A percentile compares a stretch with the other conserved stretches of the same genome.
Conservation (phyloP, 2,329 filamentous ascomycete species). For the Ascochyta koolunga region DNA sequence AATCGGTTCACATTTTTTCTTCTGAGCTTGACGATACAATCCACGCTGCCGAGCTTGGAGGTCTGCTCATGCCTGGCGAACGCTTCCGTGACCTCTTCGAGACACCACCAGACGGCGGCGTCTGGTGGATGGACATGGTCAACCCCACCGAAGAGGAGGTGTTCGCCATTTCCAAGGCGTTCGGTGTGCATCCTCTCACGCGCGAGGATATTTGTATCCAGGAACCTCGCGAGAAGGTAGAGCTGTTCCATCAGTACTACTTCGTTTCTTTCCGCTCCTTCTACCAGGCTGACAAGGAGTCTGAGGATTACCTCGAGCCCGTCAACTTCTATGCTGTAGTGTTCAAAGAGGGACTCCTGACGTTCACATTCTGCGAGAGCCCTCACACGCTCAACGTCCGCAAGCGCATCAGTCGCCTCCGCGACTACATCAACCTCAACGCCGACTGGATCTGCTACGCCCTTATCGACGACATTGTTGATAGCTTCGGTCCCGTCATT, state of each 20-base stretch:
- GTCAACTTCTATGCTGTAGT: constrained; percentile 98
- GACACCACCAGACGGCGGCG: constrained; percentile 72
- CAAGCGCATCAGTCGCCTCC: constrained; percentile 87
- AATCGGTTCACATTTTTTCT: constrained; percentile 95
- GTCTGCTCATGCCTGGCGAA: constrained; percentile 86
- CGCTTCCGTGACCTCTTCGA: constrained; percentile 88
- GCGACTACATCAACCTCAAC: constrained; percentile 92
- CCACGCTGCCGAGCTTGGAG: constrained; percentile 86
- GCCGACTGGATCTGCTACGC: constrained; percentile 99
- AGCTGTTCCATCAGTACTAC: constrained; percentile 96
- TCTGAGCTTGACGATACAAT: constrained; percentile 93
- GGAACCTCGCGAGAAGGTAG: constrained; percentile 97
- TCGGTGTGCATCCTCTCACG: constrained; percentile 93
- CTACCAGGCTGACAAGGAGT: constrained; percentile 77
- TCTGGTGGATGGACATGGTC: constrained; percentile 99
- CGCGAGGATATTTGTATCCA: constrained; percentile 96
- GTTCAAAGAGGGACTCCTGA: constrained; percentile 91
- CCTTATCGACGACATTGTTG: constrained; percentile 97
- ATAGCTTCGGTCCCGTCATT: constrained; percentile 91
- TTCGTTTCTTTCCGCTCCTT: constrained; percentile 98
- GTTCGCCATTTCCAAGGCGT: constrained; percentile 86
- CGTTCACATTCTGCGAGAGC: constrained; percentile 90
- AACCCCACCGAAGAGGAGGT: constrained; percentile 90
- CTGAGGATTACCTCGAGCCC: constrained; percentile 85
- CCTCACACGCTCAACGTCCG: constrained; percentile 87